phyloP scores from a whole-genome alignment of 2,329 filamentous ascomycete genomes.

The Colletotrichum cordylinicola region DNA sequence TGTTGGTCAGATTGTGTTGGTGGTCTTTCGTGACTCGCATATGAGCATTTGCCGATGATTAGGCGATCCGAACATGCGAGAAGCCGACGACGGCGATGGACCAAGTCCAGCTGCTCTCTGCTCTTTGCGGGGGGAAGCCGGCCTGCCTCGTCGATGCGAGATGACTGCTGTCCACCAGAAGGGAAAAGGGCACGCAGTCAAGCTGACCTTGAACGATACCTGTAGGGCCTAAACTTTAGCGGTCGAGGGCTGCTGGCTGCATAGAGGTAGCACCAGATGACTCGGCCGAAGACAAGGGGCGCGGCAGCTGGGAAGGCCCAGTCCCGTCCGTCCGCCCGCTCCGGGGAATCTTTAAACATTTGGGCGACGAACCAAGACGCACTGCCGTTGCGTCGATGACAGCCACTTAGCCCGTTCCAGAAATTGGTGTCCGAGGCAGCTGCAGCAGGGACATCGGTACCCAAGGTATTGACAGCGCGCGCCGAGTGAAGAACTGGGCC shows the following conservation, averaged over 20 bases:
- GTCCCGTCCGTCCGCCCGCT: constrained; percentile 17
- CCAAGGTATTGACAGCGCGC: not conserved
- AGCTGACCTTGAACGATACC: not conserved
- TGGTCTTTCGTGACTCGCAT: constrained; percentile 17
- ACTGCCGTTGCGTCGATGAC: not conserved
- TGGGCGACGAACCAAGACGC: constrained; percentile 3
- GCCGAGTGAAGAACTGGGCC: not conserved
- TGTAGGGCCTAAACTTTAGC: not conserved
- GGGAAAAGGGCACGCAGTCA: not conserved
- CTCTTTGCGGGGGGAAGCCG: not conserved
- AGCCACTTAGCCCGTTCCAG: not conserved
- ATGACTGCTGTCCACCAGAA: not conserved
- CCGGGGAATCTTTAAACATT: constrained; percentile 10
- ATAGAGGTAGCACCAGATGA: not conserved
- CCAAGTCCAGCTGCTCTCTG: not conserved
- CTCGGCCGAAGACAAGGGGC: constrained; percentile 13
- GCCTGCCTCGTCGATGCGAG: not conserved
- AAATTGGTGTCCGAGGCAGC: not conserved
- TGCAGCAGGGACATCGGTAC: constrained; percentile 1
- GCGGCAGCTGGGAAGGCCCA: not conserved
- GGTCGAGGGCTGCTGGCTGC: not conserved
- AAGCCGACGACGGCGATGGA: not conserved
- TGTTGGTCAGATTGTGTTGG: constrained; percentile 11
- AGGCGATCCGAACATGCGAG: constrained; percentile 13
- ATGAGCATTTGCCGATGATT: constrained; percentile 9